Base-by-base conservation (phyloP, 345 rosid genomes). In the Bretschneidera sinensis region DNA sequence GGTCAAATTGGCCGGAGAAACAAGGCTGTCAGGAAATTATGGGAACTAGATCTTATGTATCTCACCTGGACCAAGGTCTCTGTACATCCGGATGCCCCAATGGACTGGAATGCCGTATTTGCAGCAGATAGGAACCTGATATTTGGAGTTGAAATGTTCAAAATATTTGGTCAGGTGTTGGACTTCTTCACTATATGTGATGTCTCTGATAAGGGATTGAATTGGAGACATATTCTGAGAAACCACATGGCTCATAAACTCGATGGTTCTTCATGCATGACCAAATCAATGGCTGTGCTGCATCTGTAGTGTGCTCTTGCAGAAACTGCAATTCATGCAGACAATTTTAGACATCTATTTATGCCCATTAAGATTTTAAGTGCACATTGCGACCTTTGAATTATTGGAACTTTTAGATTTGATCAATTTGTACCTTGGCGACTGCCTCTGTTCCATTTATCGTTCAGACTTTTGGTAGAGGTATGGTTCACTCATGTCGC, bases 41-140 rank as follows among this genome's bases (percentile, higher is more conserved):
- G 97, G 99, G 96, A 94, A 77, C 79, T 94, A 50, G 97, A 94
- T 76, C 91, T 90, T 65, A 72, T 83, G 73, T 81, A 81, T 81
- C 90, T 90, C 21, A 76, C 77, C 28, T 94, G 99, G 97, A 62
- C 77, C 2, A 88, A 84, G 72, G 95, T 81, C 48, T 86, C 92
- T 0, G 84, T 84, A n/a, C 97, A 94, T 65, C 99, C 97, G 0
- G 99, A 90, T 59, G 99, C 99, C 15, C 99, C 99, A n/a, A 90
- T 94, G 96, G 99, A 94, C 72, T 94, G 96, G 99, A 88, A 85
- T 51, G 96, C 95, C n/a, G 71, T 81, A 24, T 94, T 86, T 74
- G 99, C 85, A 16, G 81, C 95, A 0, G 96, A 88, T 65, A 73
- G 71, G 68, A 79, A 80, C 74, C 59, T 74, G 49, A 73, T 94